Evolutionary conservation across 2,329 filamentous ascomycete genomes (phyloP), one percentile per base, ranked within the genome.

Genomic region (Penicillium concentricum): DNA sequence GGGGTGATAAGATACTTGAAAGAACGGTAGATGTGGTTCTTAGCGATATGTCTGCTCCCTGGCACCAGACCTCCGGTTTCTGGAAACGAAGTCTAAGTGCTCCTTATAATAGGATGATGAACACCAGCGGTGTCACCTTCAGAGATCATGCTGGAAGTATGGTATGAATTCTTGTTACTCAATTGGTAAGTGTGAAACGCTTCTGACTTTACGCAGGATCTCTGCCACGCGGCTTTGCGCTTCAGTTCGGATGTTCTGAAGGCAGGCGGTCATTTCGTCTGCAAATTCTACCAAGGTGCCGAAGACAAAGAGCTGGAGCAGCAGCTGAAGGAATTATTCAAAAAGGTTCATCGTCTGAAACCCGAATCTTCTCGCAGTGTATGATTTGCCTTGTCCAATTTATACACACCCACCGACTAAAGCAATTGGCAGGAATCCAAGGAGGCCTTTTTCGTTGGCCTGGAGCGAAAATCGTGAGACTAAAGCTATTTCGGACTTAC

Each of bases 21-120:
- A 82, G 83, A 69, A 84, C 84, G 69, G 92, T 97, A 63, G 91
- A 97, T 78, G 85, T 99, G 71, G 91, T 99, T 72, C 81, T 99
- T 72, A 96, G 91, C 86, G 94, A 99, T 84, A 99, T 99, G 94
- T 99, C 87, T 85, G 93, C 83, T 83, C 92, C 94, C 88, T 97
- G 92, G 92, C 82, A 86, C 69, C 89, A 90, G 80, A 89, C 84
- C 51, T 82, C 82, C 70, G 88, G 88, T 70, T 92, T 90, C 80
- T 88, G 85, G 80, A 88, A 89, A 80, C 91, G 86, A 80, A 96
- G 87, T 81, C 84, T 97, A 85, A 96, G 88, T 93, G 89, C 94
- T 85, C 91, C 92, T 63, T 94, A 95, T 86, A 75, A 79, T 83
- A 99, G 94, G 94, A 89, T 99, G 88, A 96, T 97, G 92, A 99